phyloP scores from a whole-genome alignment of 2,329 filamentous ascomycete genomes.

The Penicillium expansum region DNA sequence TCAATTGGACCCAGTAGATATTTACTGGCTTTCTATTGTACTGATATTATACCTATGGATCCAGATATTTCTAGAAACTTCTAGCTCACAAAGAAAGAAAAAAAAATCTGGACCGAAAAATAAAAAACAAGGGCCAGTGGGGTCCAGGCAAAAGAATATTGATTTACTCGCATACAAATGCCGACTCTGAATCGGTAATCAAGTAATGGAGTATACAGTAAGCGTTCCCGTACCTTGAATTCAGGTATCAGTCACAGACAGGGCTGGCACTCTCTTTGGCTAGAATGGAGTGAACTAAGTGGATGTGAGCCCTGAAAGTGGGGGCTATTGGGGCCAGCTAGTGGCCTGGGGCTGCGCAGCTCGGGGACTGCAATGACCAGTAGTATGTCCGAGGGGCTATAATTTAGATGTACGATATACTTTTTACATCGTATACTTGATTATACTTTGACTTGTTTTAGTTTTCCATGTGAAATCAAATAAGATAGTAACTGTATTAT shows the following conservation, averaged over 20 bases:
- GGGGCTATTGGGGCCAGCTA: conserved; percentile 8
- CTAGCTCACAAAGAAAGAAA: neutral
- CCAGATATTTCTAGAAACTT: conserved; percentile 1
- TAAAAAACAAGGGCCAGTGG: neutral
- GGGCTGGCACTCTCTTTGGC: conserved; percentile 22
- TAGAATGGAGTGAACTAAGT: conserved; percentile 21
- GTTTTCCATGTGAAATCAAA: neutral
- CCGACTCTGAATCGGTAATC: neutral
- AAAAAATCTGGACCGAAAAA: conserved; percentile 1
- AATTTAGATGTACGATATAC: neutral
- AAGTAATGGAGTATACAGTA: conserved; percentile 11
- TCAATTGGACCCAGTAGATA: neutral
- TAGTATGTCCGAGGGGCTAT: neutral
- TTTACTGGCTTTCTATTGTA: too few relatives aligned
- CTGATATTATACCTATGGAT: neutral
- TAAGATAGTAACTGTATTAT: neutral
- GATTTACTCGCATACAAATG: neutral
- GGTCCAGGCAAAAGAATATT: neutral
- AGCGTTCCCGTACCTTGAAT: conserved; percentile 6
- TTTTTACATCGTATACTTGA: neutral
- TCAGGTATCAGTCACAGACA: conserved; percentile 19
- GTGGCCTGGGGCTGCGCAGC: conserved; percentile 15
- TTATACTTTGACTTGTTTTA: neutral
- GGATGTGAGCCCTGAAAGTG: conserved; percentile 30
- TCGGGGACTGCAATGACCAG: conserved; percentile 3